phyloP scores from a whole-genome alignment of 768 basidiomycete species.

The Leccinum subgranulosum region DNA sequence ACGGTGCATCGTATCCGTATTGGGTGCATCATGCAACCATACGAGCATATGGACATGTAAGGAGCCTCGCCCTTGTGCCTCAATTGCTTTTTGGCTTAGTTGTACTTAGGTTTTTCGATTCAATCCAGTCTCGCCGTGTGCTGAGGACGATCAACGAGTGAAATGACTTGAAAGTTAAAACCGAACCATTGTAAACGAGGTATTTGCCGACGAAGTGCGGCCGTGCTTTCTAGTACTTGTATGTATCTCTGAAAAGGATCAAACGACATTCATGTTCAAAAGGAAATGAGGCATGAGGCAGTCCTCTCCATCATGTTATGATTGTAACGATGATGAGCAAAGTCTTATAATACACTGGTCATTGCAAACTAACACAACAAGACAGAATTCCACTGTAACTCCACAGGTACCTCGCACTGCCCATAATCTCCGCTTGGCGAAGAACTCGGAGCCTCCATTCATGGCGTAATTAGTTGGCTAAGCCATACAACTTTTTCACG shows the following conservation, averaged over 20 bases:
- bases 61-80: background rate
- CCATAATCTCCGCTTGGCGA: background rate
- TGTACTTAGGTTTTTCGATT: too few species aligned
- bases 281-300: background rate
- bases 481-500: conserved; percentile 43
- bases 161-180: too few species aligned
- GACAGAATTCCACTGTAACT: background rate
- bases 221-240: too few species aligned
- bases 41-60: background rate
- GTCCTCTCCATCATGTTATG: background rate
- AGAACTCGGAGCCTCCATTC: background rate
- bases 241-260: background rate
- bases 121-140: too few species aligned
- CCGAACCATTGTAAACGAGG: too few species aligned
- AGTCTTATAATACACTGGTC: background rate
- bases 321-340: background rate
- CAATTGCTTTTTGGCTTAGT: too few species aligned
- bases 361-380: background rate
- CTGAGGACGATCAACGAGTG: too few species aligned
- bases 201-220: too few species aligned
- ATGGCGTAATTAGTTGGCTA: conserved; percentile 1
- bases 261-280: background rate
- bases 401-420: background rate
- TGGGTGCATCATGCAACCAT: background rate
- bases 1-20: background rate